Evolutionary conservation across 2,329 filamentous ascomycete species (phyloP).

Genomic region (Aspergillus fumigatus): DNA sequence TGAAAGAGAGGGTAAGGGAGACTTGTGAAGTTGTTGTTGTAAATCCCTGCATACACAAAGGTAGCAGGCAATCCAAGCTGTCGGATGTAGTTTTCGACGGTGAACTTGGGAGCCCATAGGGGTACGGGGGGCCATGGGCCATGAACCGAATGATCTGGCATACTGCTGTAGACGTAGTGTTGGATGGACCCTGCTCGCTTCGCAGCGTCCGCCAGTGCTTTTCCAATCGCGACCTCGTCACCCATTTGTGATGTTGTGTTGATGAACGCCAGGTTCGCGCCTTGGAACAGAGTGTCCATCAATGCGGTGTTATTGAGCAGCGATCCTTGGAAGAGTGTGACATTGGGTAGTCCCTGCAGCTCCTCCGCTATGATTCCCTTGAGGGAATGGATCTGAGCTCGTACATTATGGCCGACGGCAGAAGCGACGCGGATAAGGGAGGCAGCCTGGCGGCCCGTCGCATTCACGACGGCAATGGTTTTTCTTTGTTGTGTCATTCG

Average conservation of each 20-base stretch:
- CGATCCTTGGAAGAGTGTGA: slow-evolving; percentile 64
- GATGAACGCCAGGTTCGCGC: slow-evolving; percentile 87
- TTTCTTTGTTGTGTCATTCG: slow-evolving; percentile 53
- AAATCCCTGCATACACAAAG: slow-evolving; percentile 94
- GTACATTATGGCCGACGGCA: slow-evolving; percentile 88
- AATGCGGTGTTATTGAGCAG: slow-evolving; percentile 67
- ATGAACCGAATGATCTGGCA: slow-evolving; percentile 89
- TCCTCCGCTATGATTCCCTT: slow-evolving; percentile 86
- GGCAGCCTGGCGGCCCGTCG: slow-evolving; percentile 89
- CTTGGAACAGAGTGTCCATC: slow-evolving; percentile 73
- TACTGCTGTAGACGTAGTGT: slow-evolving; percentile 94
- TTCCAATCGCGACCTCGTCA: slow-evolving; percentile 85
- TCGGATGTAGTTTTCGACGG: slow-evolving; percentile 85
- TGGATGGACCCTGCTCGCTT: slow-evolving; percentile 72
- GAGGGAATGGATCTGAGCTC: slow-evolving; percentile 82
- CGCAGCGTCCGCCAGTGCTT: slow-evolving; percentile 81
- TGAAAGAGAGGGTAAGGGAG: slow-evolving; percentile 90
- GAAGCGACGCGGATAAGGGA: slow-evolving; percentile 92
- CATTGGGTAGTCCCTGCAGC: slow-evolving; percentile 74
- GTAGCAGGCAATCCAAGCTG: slow-evolving; percentile 79
- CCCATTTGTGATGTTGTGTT: slow-evolving; percentile 92
- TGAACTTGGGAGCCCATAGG: slow-evolving; percentile 88
- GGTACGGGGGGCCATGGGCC: slow-evolving; percentile 79
- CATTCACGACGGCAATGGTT: slow-evolving; percentile 92
- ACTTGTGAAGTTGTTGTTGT: slow-evolving; percentile 98